These are phyloP conservation scores for Botryobasidium botryosum DNA, from an alignment of 768 basidiomycete genomes.

Conservation along the genomic window DNA sequence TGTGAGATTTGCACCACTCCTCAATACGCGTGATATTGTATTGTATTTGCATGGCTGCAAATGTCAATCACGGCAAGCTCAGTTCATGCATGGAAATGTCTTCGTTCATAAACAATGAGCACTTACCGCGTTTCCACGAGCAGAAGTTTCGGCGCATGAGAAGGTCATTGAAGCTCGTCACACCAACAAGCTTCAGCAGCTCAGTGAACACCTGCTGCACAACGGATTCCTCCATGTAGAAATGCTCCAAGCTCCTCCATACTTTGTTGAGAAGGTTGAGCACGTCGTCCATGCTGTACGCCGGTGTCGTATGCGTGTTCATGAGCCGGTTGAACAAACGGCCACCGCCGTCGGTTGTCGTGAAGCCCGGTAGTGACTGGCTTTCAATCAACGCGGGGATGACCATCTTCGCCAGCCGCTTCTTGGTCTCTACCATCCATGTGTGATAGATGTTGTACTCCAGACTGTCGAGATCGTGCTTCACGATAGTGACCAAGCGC, in stretches of 20 bases:
- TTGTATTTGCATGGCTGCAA: constrained; percentile 96
- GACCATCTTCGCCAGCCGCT: constrained; percentile 90
- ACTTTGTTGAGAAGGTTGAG: constrained; percentile 93
- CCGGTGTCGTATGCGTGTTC: constrained; percentile 69
- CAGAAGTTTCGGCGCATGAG: constrained; percentile 98
- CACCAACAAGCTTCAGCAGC: constrained; percentile 86
- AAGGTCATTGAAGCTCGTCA: constrained; percentile 94
- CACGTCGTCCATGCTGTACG: constrained; percentile 97
- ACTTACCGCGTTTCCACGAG: constrained; percentile 94
- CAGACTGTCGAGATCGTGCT: constrained; percentile 93
- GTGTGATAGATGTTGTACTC: constrained; percentile 99
- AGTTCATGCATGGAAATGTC: not conserved
- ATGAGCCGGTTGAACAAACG: constrained; percentile 87
- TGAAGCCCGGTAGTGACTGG: constrained; percentile 94
- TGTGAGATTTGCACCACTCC: constrained; percentile 99
- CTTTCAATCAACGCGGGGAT: constrained; percentile 98
- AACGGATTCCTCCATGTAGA: constrained; percentile 95
- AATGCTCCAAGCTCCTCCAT: constrained; percentile 95
- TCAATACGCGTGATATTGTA: constrained; percentile 97
- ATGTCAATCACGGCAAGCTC: too few species aligned
- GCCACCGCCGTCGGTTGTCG: constrained; percentile 84
- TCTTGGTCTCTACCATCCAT: constrained; percentile 98
- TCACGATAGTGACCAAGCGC: constrained; percentile 90
- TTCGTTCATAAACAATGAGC: not conserved
- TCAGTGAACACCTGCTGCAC: constrained; percentile 92